Evolutionary conservation across 176 grass and related monocot species (phyloP).

Genomic region (Zoysia japonica): DNA sequence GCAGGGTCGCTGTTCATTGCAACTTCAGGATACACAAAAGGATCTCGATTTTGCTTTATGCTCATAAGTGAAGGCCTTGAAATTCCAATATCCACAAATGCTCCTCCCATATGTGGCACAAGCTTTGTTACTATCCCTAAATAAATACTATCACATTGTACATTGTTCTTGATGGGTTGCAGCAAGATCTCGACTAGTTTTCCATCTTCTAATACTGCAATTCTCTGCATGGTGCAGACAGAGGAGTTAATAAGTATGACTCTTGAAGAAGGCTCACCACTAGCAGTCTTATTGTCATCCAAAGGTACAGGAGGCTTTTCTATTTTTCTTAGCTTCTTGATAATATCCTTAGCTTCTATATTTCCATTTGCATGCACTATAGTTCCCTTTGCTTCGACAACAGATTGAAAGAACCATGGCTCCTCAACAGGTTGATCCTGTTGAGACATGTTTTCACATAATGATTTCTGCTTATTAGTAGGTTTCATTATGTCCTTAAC

Average conservation of each 20-base stretch:
- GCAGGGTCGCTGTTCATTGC: slow-evolving; percentile 39
- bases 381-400: slow-evolving; percentile 28
- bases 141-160: slow-evolving; percentile 94
- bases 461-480: slow-evolving; percentile 20
- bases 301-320: slow-evolving; percentile 42
- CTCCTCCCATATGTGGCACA: slow-evolving; percentile 83
- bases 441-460: slow-evolving; percentile 38
- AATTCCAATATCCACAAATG: slow-evolving; percentile 97
- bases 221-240: slow-evolving; percentile 84
- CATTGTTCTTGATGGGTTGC: slow-evolving; percentile 89
- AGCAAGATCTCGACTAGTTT: slow-evolving; percentile 87
- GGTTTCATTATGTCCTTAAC: slow-evolving; percentile 29
- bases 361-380: slow-evolving; percentile 32
- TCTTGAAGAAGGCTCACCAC: slow-evolving; percentile 56
- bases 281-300: slow-evolving; percentile 36
- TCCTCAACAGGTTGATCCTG: slow-evolving; percentile 53
- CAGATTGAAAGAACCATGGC: slow-evolving; percentile 54
- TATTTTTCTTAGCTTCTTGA: slow-evolving; percentile 38
- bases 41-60: slow-evolving; percentile 74
- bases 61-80: slow-evolving; percentile 75
- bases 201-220: slow-evolving; percentile 88
- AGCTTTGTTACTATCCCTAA: slow-evolving; percentile 85
- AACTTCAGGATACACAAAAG: slow-evolving; percentile 80
- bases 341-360: slow-evolving; percentile 43
- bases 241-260: slow-evolving; percentile 94